phyloP scores from a whole-genome alignment of 2,329 filamentous ascomycete genomes.

The Drechslerella dactyloides region DNA sequence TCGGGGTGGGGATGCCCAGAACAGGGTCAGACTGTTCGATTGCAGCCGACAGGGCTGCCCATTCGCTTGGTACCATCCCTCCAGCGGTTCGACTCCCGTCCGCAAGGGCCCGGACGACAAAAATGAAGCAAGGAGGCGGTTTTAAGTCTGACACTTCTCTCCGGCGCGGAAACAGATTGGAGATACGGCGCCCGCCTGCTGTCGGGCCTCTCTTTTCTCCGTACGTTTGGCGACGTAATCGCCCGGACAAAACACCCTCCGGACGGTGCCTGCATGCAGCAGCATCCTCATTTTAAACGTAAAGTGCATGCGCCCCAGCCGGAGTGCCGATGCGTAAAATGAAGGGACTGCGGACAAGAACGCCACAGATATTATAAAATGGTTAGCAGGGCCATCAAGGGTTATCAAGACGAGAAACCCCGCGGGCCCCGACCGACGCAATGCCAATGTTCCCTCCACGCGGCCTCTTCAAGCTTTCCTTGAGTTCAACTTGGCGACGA shows the following conservation, averaged over 20 bases:
- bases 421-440: no score
- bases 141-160: neutral
- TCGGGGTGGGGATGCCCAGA: neutral
- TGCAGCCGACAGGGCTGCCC: neutral
- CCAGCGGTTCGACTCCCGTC: neutral
- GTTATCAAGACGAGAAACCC: no score
- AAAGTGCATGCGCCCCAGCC: neutral
- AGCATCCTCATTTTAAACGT: neutral
- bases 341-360: neutral
- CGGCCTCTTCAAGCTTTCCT: no score
- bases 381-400: no score
- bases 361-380: conserved; percentile 4
- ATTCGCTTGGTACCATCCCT: neutral
- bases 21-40: neutral
- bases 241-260: neutral
- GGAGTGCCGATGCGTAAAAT: neutral
- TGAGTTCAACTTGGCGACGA: neutral
- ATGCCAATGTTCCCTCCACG: no score
- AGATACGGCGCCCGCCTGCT: neutral
- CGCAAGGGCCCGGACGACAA: neutral
- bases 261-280: conserved; percentile 1
- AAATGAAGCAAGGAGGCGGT: neutral
- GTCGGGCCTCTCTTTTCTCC: neutral
- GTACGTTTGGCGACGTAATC: neutral
- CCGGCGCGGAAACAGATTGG: neutral